These are phyloP conservation scores for Dalbergia cultrata DNA, from an alignment of 306 rosid genomes.

Conservation along the genomic window DNA sequence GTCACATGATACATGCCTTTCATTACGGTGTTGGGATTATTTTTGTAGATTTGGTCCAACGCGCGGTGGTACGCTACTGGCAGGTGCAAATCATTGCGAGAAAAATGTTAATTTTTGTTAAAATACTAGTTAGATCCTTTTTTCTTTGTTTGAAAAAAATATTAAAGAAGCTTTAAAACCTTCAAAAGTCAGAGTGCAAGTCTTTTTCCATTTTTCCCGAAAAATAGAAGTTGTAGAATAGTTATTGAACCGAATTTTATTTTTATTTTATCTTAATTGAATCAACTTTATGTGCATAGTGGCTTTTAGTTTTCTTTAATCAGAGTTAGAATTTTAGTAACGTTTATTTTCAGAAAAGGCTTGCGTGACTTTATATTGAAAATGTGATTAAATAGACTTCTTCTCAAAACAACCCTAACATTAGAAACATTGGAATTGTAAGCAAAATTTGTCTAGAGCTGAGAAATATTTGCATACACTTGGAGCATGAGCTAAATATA, in stretches of 20 bases:
- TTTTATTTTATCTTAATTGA: neutral
- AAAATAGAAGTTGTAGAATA: neutral
- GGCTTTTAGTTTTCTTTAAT: neutral
- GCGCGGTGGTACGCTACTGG: neutral
- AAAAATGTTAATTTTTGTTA: neutral
- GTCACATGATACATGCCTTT: conserved; percentile 21
- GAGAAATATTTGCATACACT: too few species aligned
- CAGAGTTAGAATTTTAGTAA: neutral
- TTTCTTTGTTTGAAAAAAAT: neutral
- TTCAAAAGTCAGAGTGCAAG: neutral
- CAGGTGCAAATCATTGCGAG: neutral
- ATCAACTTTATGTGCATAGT: neutral
- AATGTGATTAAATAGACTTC: too few species aligned
- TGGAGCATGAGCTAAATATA: too few species aligned
- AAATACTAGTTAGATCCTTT: neutral
- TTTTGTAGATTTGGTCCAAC: neutral
- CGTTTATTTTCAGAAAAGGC: too few species aligned
- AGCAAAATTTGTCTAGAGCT: too few species aligned
- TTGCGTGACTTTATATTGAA: too few species aligned
- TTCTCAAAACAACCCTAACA: too few species aligned
- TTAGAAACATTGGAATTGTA: too few species aligned
- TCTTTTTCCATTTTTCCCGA: neutral
- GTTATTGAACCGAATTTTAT: neutral
- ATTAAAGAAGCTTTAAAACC: neutral
- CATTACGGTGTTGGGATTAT: conserved; percentile 9